A percentile compares a stretch with the other conserved stretches of the same genome.
These are phyloP conservation scores for Talaromyces nanjingensis DNA, from an alignment of 495 filamentous ascomycete species.

Conservation along the genomic window DNA sequence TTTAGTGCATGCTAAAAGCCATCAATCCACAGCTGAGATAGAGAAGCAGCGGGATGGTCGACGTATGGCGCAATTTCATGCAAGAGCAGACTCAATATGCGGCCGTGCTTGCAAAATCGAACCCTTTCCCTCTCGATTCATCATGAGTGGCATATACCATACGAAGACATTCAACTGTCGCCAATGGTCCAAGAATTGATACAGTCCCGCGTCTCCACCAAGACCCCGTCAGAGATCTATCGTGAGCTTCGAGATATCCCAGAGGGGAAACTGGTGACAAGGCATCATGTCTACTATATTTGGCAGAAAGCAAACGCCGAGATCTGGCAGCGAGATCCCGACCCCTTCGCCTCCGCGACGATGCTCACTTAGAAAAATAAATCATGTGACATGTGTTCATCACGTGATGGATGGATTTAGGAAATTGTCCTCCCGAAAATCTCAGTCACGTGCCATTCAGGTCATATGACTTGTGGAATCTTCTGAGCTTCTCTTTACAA, in stretches of 20 bases:
- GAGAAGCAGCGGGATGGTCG: background rate
- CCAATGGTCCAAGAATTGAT: conserved; percentile 9
- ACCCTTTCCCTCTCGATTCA: conserved; percentile 5
- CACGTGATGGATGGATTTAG: too few species aligned
- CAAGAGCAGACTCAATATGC: background rate
- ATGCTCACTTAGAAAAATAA: background rate
- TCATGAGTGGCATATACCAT: conserved; percentile 7
- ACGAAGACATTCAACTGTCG: conserved; percentile 8
- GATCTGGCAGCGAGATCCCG: background rate
- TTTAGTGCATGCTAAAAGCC: background rate
- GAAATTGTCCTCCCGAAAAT: too few species aligned
- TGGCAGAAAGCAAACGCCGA: conserved; percentile 7
- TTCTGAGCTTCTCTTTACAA: too few species aligned
- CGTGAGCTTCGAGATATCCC: conserved; percentile 4
- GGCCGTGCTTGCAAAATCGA: conserved; percentile 5
- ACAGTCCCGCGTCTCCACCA: background rate
- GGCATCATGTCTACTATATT: conserved; percentile 4
- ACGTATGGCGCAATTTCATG: background rate
- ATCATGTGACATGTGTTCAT: too few species aligned
- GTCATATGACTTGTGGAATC: too few species aligned
- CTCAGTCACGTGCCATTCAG: too few species aligned
- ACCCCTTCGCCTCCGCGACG: conserved; percentile 4
- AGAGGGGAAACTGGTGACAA: background rate
- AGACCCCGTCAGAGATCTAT: conserved; percentile 6
- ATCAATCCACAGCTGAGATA: background rate